Evolutionary conservation across 768 basidiomycete genomes (phyloP).

Genomic region (Termitomyces eurrhizus): DNA sequence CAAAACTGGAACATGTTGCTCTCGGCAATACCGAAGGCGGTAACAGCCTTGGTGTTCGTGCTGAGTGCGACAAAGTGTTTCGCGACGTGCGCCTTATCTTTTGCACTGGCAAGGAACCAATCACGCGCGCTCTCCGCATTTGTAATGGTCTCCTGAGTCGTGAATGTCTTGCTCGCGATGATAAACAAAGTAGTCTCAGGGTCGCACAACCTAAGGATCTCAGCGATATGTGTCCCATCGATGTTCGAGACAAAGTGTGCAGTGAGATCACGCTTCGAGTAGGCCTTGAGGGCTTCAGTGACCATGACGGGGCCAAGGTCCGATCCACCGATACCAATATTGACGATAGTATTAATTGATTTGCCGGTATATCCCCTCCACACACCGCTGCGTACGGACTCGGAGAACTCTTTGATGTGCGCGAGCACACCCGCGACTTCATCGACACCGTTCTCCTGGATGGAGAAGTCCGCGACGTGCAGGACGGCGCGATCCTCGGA

Average conservation of each 20-base stretch:
- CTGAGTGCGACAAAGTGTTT: slow-evolving; percentile 99
- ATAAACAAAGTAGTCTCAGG: slow-evolving; percentile 96
- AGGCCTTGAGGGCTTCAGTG: slow-evolving; percentile 93
- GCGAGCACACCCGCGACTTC: slow-evolving; percentile 81
- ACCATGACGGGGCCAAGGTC: slow-evolving; percentile 99
- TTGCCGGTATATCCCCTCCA: slow-evolving; percentile 99
- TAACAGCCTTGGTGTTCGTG: slow-evolving; percentile 93
- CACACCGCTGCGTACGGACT: slow-evolving; percentile 75
- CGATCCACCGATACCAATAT: slow-evolving; percentile 98
- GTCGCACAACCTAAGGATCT: slow-evolving; percentile 76
- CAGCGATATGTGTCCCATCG: slow-evolving; percentile 95
- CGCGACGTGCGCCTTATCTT: slow-evolving; percentile 88
- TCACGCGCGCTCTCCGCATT: slow-evolving; percentile 91
- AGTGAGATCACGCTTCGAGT: slow-evolving; percentile 84
- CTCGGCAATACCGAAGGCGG: slow-evolving; percentile 85
- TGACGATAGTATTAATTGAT: slow-evolving; percentile 89
- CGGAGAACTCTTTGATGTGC: slow-evolving; percentile 90
- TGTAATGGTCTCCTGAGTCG: slow-evolving; percentile 99
- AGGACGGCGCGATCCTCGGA: slow-evolving; percentile 97
- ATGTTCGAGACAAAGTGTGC: slow-evolving; percentile 95
- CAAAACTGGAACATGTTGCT: slow-evolving; percentile 99
- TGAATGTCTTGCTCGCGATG: slow-evolving; percentile 98
- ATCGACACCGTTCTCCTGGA: slow-evolving; percentile 74
- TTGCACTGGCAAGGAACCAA: slow-evolving; percentile 88
- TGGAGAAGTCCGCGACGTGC: slow-evolving; percentile 86